Conservation (phyloP, 2,329 filamentous ascomycete genomes). For the Aspergillus cejpii region DNA sequence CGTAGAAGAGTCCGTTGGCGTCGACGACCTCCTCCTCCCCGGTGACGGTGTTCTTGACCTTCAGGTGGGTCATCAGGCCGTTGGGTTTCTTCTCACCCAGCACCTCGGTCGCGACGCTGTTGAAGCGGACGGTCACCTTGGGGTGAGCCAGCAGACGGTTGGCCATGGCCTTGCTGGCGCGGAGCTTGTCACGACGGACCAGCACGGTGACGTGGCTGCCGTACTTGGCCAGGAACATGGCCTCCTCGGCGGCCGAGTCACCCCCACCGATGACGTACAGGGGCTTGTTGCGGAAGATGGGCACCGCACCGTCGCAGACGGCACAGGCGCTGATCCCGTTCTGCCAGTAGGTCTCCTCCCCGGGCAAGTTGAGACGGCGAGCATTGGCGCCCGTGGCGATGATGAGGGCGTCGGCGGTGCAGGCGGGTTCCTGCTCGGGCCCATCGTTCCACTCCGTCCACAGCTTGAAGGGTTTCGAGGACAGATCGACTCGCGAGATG, state of each 20-base stretch:
- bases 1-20: constrained; percentile 93
- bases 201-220: constrained; percentile 90
- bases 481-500: constrained; percentile 79
- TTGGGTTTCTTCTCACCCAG: constrained; percentile 67
- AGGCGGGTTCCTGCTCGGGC: constrained; percentile 59
- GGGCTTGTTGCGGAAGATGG: constrained; percentile 95
- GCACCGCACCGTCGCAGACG: constrained; percentile 92
- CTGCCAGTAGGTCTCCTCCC: constrained; percentile 96
- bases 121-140: constrained; percentile 86
- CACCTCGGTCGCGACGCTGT: constrained; percentile 73
- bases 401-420: constrained; percentile 88
- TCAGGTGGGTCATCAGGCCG: constrained; percentile 80
- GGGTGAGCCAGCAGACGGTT: constrained; percentile 72
- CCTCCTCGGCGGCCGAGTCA: constrained; percentile 95
- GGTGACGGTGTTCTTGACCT: constrained; percentile 70
- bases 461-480: constrained; percentile 79
- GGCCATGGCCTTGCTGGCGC: constrained; percentile 88
- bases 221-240: constrained; percentile 96
- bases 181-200: constrained; percentile 76
- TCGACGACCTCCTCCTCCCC: constrained; percentile 75
- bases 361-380: constrained; percentile 69
- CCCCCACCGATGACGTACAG: constrained; percentile 94
- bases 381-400: constrained; percentile 94
- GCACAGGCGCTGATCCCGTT: constrained; percentile 94
- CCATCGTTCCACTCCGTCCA: constrained; percentile 80